Percentiles rank a stretch among this genome's conserved stretches.
Conservation (phyloP, 163 green algal species). For the Scenedesmus sp. region DNA sequence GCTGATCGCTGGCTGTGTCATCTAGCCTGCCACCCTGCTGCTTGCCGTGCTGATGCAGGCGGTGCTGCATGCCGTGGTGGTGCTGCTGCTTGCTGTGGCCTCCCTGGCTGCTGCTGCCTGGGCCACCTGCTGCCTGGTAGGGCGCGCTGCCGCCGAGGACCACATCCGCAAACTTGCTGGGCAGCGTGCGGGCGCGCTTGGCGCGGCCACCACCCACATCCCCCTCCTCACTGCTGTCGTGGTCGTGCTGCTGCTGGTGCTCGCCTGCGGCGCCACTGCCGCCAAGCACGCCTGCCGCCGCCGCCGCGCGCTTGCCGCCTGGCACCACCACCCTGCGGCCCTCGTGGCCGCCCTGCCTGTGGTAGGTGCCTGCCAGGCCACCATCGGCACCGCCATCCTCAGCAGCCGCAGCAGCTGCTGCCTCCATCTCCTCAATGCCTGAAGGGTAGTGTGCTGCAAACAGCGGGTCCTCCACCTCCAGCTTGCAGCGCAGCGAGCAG, state of each 20-base stretch:
- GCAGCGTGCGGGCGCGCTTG: conserved; percentile 38
- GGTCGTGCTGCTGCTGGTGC: not conserved
- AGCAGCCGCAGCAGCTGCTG: not conserved
- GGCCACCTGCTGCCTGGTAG: conserved; percentile 14
- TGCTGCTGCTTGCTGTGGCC: not conserved
- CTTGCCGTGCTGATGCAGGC: conserved; percentile 21
- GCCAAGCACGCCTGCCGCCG: not conserved
- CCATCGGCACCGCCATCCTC: not conserved
- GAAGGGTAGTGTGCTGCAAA: conserved; percentile 35
- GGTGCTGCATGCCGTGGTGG: conserved; percentile 3
- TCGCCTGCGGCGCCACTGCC: not conserved
- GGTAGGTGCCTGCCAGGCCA: conserved; percentile 29
- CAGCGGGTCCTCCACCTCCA: conserved; percentile 52
- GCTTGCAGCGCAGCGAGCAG: conserved; percentile 64
- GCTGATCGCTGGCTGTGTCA: conserved; percentile 39
- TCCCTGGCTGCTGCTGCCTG: not conserved
- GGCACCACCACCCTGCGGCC: conserved; percentile 46
- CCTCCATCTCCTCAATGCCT: conserved; percentile 31
- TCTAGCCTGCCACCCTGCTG: conserved; percentile 27
- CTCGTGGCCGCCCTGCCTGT: conserved; percentile 48
- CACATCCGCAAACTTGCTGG: conserved; percentile 50
- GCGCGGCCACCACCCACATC: conserved; percentile 10
- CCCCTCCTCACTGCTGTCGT: conserved; percentile 28
- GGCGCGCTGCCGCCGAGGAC: conserved; percentile 7
- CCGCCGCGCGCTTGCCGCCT: conserved; percentile 18